These are phyloP conservation scores for Globisporangium uncinulatum DNA, from an alignment of 352 stramenopile genomes.

Conservation along the genomic window DNA sequence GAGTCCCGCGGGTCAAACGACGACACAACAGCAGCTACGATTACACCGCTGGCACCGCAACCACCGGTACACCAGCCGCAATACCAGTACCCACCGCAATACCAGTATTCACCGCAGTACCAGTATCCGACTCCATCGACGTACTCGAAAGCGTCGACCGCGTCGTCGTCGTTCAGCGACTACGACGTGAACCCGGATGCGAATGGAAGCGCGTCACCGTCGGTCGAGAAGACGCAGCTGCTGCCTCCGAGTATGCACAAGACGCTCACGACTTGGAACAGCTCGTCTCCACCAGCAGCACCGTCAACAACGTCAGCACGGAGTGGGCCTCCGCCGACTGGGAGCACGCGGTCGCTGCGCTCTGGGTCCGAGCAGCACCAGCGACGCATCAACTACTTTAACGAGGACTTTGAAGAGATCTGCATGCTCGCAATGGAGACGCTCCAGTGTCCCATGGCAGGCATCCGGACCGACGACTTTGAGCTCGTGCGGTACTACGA, in stretches of 20 bases:
- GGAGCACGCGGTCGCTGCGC: constrained; percentile 29
- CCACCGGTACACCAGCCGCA: neutral
- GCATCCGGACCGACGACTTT: constrained; percentile 84
- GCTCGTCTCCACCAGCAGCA: constrained; percentile 4
- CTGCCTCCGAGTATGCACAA: constrained; percentile 15
- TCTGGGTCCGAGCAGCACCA: constrained; percentile 5
- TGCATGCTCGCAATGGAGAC: constrained; percentile 86
- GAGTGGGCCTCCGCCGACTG: constrained; percentile 15
- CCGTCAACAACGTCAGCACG: constrained; percentile 21
- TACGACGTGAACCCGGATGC: constrained; percentile 33
- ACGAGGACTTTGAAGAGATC: constrained; percentile 87
- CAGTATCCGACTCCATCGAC: neutral
- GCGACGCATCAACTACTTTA: constrained; percentile 80
- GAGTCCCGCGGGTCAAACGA: constrained; percentile 27
- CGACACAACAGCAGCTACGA: constrained; percentile 5
- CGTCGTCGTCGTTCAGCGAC: constrained; percentile 39
- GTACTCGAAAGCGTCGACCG: constrained; percentile 20
- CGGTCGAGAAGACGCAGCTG: constrained; percentile 9
- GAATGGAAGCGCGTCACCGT: neutral
- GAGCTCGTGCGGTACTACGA: constrained; percentile 83
- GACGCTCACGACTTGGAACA: constrained; percentile 15
- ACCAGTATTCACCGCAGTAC: constrained; percentile 2
- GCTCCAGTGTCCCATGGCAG: constrained; percentile 79
- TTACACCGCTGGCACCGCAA: constrained; percentile 1
- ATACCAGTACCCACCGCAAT: neutral